Base-by-base conservation (phyloP, 768 basidiomycete species). In the Termitomyces sp. region DNA sequence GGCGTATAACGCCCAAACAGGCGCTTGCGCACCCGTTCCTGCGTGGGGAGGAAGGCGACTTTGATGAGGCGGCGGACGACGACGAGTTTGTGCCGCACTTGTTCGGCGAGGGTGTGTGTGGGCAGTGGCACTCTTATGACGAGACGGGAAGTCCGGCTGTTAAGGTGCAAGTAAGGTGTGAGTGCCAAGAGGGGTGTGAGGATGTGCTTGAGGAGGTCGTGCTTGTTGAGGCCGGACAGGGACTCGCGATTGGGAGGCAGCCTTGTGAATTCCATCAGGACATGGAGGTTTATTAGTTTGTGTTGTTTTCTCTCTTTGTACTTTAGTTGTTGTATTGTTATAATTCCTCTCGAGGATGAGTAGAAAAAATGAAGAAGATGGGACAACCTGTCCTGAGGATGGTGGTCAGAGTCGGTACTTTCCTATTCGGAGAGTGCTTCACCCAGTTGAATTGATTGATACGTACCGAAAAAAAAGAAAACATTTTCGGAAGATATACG, bases 21-120 rank as follows among this genome's bases (percentile, higher is more conserved):
- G 92, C 88, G 18, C 77, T 98, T 47, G 80, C 81, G 58, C 94
- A 98, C 66, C 79, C 83, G 0, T 98, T 97, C 72, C 77, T 98
- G 38, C 60, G 60, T 2, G 60, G 58, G 36, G 61, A 59, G 47
- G 80, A 80, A 32, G 69, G 71, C 0, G 68, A 66, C 47, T 68
- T 67, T 53, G 59, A 69, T 60, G 63, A 68, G 40, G 63, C 64
- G 24, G 78, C 74, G 20, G 79, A 77, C 33, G 87, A 91, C 54
- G 87, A 90, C 57, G 83, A 80, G 57, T 80, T 80, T 61, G 82
- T 85, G 55, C 90, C 91, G 7, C 87, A 88, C 65, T 82, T 80
- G 24, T 81, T 79, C 54, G 64, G 58, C 0, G 75, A 82, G 61
- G 92, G 90, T 1, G 75, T 83, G 5, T 94, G 92, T 65, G 77